Evolutionary conservation across 2,329 filamentous ascomycete species (phyloP).

Genomic region (Fusarium illudens): DNA sequence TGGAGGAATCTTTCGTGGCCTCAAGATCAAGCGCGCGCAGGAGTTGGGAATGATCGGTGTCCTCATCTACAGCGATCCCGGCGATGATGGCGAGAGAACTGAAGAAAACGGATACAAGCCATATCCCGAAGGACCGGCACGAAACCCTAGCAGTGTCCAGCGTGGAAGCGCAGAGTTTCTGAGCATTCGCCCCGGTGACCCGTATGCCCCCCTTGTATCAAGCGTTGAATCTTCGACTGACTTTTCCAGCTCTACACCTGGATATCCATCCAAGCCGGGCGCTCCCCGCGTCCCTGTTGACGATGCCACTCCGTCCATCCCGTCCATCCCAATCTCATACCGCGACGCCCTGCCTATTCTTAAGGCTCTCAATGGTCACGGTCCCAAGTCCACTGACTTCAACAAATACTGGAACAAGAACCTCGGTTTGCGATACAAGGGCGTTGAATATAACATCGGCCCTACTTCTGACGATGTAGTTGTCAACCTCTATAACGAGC

Average conservation of each 20-base stretch:
- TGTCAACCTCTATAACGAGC: constrained; percentile 79
- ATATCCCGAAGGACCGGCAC: constrained; percentile 87
- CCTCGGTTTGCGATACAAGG: constrained; percentile 79
- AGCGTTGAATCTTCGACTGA: constrained; percentile 12
- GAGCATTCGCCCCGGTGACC: constrained; percentile 75
- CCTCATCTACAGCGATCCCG: constrained; percentile 87
- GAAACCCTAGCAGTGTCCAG: constrained; percentile 89
- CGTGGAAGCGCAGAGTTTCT: constrained; percentile 86
- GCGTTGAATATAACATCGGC: constrained; percentile 85
- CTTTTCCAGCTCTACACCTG: constrained; percentile 74
- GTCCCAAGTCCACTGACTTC: constrained; percentile 78
- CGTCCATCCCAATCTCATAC: constrained; percentile 92
- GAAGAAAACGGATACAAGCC: constrained; percentile 80
- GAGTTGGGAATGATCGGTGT: constrained; percentile 89
- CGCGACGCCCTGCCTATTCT: constrained; percentile 85
- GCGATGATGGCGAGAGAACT: constrained; percentile 84
- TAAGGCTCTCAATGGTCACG: constrained; percentile 89
- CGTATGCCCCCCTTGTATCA: constrained; percentile 51
- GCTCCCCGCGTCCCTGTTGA: constrained; percentile 77
- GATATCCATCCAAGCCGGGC: constrained; percentile 93
- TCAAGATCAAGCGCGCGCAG: constrained; percentile 93
- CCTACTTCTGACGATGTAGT: constrained; percentile 77
- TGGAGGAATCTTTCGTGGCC: constrained; percentile 83
- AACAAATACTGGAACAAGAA: constrained; percentile 75
- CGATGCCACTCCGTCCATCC: constrained; percentile 79